Conservation (phyloP, 2,329 filamentous ascomycete species). For the Aspergillus tanneri region DNA sequence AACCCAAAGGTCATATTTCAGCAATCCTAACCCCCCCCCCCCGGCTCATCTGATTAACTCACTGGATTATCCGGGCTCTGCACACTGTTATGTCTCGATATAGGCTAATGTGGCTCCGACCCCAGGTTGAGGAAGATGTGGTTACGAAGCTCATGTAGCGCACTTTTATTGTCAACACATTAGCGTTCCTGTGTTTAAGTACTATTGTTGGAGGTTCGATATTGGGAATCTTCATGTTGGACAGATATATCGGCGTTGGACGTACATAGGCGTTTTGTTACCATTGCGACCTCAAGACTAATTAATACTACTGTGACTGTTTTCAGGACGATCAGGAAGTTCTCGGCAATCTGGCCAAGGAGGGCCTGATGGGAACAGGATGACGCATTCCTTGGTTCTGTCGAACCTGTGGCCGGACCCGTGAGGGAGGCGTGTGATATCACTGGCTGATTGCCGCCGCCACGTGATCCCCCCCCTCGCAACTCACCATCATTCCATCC, state of each 20-base stretch:
- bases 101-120: constrained; percentile 44
- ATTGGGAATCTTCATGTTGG: constrained; percentile 19
- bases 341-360: constrained; percentile 26
- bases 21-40: neutral
- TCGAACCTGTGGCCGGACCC: constrained; percentile 18
- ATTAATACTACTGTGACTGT: constrained; percentile 32
- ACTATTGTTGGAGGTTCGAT: constrained; percentile 16
- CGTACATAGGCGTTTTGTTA: constrained; percentile 34
- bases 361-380: constrained; percentile 25
- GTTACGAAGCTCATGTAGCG: constrained; percentile 83
- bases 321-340: constrained; percentile 34
- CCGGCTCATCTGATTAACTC: neutral
- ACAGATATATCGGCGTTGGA: constrained; percentile 25
- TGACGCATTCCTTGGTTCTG: neutral
- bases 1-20: neutral
- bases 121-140: constrained; percentile 79
- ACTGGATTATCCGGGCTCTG: neutral
- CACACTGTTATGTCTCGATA: neutral
- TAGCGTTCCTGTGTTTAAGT: constrained; percentile 24
- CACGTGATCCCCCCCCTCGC: constrained; percentile 39
- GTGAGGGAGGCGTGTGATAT: constrained; percentile 42
- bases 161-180: constrained; percentile 15
- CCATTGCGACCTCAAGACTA: constrained; percentile 27
- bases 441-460: constrained; percentile 36
- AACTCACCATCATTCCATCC: constrained; percentile 17